phyloP scores from a whole-genome alignment of 805 yeast species.

The Saccharomyces eubayanus region DNA sequence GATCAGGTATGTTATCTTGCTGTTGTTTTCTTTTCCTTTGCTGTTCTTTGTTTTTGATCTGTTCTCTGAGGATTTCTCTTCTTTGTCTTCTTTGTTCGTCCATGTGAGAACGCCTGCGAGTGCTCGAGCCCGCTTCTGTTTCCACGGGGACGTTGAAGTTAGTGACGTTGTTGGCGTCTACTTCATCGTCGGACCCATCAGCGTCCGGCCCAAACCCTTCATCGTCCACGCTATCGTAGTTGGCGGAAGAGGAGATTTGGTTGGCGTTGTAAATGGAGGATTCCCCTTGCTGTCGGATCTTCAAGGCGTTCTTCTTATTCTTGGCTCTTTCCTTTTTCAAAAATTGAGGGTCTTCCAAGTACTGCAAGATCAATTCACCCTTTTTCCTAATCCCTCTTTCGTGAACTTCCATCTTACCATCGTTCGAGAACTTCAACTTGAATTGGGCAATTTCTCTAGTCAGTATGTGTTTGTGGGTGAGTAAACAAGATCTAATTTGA shows the following conservation, averaged over 20 bases:
- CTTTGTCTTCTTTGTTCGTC: constrained; percentile 33
- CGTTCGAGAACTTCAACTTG: constrained; percentile 27
- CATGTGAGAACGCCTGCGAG: constrained; percentile 21
- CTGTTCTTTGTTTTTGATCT: constrained; percentile 28
- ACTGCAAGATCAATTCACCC: constrained; percentile 26
- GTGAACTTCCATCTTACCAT: constrained; percentile 34
- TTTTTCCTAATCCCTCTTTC: constrained; percentile 32
- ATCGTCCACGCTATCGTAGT: constrained; percentile 22
- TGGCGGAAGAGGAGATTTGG: constrained; percentile 7
- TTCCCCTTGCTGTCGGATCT: constrained; percentile 23
- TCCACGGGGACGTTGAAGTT: constrained; percentile 2
- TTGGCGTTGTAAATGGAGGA: constrained; percentile 14
- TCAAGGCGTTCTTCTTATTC: constrained; percentile 23
- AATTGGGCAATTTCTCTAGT: constrained; percentile 25
- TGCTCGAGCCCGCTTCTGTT: constrained; percentile 6
- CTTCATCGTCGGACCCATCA: constrained; percentile 21
- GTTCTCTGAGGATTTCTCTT: constrained; percentile 31
- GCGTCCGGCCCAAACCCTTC: not conserved
- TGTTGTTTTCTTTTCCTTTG: constrained; percentile 24
- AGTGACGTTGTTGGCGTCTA: constrained; percentile 34
- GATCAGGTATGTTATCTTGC: constrained; percentile 23
- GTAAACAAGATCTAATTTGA: constrained; percentile 26
- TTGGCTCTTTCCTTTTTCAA: constrained; percentile 27
- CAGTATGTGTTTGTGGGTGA: constrained; percentile 29
- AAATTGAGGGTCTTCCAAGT: constrained; percentile 24